Evolutionary conservation across 164 flowering plant genomes (phyloP), one percentile per base, ranked within the genome.

Genomic region (Aristolochia fimbriata): DNA sequence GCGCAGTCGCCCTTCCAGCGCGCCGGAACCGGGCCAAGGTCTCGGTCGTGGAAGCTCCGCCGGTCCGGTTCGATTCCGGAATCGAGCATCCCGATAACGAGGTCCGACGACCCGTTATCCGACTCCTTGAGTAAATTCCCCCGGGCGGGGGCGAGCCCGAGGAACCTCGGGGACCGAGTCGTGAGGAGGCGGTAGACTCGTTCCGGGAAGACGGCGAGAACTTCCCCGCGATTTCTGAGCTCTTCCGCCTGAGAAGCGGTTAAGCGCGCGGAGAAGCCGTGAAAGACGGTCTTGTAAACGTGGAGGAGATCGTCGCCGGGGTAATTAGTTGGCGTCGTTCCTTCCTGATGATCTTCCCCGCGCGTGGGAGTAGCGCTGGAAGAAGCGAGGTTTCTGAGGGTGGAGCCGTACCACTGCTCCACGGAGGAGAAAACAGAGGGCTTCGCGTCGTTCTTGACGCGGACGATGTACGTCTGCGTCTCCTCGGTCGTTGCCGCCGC

Each of bases 51-150:
- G 65, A 81, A 84, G 55, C 89, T 84, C 1, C 55, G 70, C 1
- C 76, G 30, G 50, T 81, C 84, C 0, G 89, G 89, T 73, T 78
- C 77, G 19, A 84, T 77, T 0, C 89, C 86, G 12, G 84, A 70
- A 55, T 83, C 88, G 11, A 83, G 51, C 0, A 83, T 51, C 6
- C 83, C 88, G 50, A 83, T 75, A 1, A 81, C 54, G 21, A 77
- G 72, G 37, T 79, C 57, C 0, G 85, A 70, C 0, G 85, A 70
- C 2, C 88, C 88, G 5, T 62, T 73, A 58, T 81, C 70, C 0
- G 85, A 79, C 20, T 69, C 74, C 2, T 45, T 22, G 12, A 77
- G 47, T 2, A 79, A 57, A 0, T 54, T 43, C 0, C 22, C 13
- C 5, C 27, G n/a, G n/a, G n/a, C 17, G 12, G 56, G 13, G 14